A percentile compares a stretch with the other conserved stretches of the same genome.
Evolutionary conservation across 2,329 filamentous ascomycete species (phyloP).

Genomic region (Biscogniauxia marginata): DNA sequence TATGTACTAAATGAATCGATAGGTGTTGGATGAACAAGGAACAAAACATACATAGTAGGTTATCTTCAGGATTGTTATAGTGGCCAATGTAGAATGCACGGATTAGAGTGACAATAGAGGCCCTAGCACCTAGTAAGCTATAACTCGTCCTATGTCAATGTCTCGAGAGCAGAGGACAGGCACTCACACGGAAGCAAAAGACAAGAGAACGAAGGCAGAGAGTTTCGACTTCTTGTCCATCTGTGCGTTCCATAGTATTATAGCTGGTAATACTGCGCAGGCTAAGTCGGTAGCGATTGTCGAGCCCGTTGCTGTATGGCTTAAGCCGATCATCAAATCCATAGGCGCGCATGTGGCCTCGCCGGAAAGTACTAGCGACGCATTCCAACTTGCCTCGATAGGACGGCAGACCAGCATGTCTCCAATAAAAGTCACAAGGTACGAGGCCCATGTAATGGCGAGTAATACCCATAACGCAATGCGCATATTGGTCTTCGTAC

Average conservation of each 20-base stretch:
- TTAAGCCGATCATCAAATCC: conserved; percentile 24
- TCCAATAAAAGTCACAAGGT: conserved; percentile 33
- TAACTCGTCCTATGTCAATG: not conserved
- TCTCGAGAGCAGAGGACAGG: not conserved
- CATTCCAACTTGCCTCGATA: conserved; percentile 30
- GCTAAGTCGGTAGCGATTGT: conserved; percentile 35
- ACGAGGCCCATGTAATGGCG: conserved; percentile 24
- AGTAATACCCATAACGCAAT: conserved; percentile 21
- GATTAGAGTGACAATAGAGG: conserved; percentile 24
- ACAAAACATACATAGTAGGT: conserved; percentile 19
- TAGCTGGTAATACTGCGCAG: conserved; percentile 30
- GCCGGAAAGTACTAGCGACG: conserved; percentile 29
- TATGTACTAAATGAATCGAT: not conserved
- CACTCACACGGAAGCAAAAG: conserved; percentile 28
- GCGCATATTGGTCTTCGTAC: conserved; percentile 16
- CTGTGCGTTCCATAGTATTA: conserved; percentile 34
- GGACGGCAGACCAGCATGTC: conserved; percentile 33
- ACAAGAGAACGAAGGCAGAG: conserved; percentile 23
- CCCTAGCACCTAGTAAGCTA: conserved; percentile 11
- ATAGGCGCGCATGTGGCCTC: conserved; percentile 17
- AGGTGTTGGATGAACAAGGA: not conserved
- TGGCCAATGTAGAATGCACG: conserved; percentile 22
- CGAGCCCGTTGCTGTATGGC: conserved; percentile 30
- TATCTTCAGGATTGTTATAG: conserved; percentile 20
- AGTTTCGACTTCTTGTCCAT: conserved; percentile 27